phyloP scores from a whole-genome alignment of 371 early-diverging fungal species.

The Actinomucor elegans region DNA sequence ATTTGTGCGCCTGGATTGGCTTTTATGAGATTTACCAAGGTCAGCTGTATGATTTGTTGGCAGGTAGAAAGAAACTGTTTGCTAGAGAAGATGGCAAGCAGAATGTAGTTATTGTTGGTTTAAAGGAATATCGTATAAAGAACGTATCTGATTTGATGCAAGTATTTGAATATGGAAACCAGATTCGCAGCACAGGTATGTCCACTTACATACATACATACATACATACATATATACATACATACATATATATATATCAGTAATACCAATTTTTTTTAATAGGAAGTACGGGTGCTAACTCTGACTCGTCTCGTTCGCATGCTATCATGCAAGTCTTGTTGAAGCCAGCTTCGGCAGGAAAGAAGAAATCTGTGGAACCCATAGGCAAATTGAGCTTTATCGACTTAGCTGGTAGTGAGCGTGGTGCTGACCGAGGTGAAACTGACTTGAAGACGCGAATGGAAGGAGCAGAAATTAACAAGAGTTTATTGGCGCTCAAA shows the following conservation, averaged over 20 bases:
- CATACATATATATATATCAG: too few species aligned
- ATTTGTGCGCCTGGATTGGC: slow-evolving; percentile 77
- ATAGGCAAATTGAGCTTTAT: slow-evolving; percentile 76
- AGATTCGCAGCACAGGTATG: slow-evolving; percentile 82
- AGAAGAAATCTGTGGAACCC: slow-evolving; percentile 20
- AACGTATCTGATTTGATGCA: slow-evolving; percentile 82
- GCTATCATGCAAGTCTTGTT: slow-evolving; percentile 86
- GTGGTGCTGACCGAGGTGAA: slow-evolving; percentile 94
- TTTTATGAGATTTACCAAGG: slow-evolving; percentile 97
- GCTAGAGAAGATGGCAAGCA: slow-evolving; percentile 95
- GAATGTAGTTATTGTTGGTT: slow-evolving; percentile 84
- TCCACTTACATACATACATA: background rate
- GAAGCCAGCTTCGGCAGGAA: slow-evolving; percentile 46
- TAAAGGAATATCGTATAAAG: slow-evolving; percentile 80
- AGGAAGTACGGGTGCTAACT: slow-evolving; percentile 80
- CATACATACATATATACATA: background rate
- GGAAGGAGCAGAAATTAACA: too few species aligned
- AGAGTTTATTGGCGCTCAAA: slow-evolving; percentile 94
- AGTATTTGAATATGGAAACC: slow-evolving; percentile 90
- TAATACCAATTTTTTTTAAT: slow-evolving; percentile 45
- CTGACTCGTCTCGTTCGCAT: slow-evolving; percentile 78
- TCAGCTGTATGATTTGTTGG: slow-evolving; percentile 90
- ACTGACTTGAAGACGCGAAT: slow-evolving; percentile 85
- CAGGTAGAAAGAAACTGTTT: slow-evolving; percentile 81
- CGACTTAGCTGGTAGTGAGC: slow-evolving; percentile 90